phyloP scores from a whole-genome alignment of 23 red algal genomes.

The Pyropia haitanensis region DNA sequence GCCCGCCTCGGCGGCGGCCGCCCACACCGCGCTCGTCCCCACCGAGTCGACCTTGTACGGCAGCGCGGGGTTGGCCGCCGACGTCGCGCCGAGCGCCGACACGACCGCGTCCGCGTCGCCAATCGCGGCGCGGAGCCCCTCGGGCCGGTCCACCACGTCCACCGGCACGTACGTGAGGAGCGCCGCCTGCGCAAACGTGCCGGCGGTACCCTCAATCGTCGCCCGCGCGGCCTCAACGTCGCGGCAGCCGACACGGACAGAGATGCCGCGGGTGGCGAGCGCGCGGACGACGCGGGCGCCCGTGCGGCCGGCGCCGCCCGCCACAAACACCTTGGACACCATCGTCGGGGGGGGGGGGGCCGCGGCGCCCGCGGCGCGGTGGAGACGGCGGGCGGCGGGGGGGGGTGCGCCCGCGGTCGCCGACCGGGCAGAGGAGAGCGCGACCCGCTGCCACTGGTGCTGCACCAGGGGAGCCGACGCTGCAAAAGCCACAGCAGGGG shows the following conservation, averaged over 20 bases:
- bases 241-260: slow-evolving; percentile 18
- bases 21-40: background rate
- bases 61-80: background rate
- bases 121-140: slow-evolving; percentile 4
- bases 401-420: no score
- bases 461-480: no score
- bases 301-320: slow-evolving; percentile 8
- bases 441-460: no score
- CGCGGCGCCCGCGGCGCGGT: no score
- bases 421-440: no score
- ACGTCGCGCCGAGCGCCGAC: slow-evolving; percentile 8
- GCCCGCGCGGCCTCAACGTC: background rate
- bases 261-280: background rate
- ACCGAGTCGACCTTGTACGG: slow-evolving; percentile 8
- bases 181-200: background rate
- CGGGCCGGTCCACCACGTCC: slow-evolving; percentile 6
- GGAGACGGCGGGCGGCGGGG: no score
- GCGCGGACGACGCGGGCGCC: slow-evolving; percentile 10
- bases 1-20: background rate
- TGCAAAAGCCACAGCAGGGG: no score
- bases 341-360: no score
- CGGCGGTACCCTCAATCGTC: background rate
- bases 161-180: background rate
- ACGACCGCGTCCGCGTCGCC: slow-evolving; percentile 10
- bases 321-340: slow-evolving; percentile 14